Evolutionary conservation across 108 stramenopile genomes (phyloP).

Genomic region (Epipyxis sp.): DNA sequence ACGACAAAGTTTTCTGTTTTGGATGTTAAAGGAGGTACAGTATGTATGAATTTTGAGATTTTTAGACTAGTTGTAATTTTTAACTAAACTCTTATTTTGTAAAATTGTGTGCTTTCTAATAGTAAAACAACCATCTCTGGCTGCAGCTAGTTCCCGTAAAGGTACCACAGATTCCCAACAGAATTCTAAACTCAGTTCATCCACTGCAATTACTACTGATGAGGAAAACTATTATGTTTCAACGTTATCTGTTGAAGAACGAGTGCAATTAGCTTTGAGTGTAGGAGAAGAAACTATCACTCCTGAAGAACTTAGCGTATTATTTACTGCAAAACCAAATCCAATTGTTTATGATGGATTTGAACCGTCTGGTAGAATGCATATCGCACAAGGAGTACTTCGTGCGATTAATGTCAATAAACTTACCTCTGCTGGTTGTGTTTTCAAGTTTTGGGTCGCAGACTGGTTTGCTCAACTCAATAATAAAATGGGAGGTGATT

Average conservation of each 20-base stretch:
- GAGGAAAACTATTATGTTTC: conserved; percentile 40
- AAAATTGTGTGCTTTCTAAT: no score
- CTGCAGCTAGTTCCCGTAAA: no score
- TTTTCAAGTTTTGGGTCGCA: conserved; percentile 99
- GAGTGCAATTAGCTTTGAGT: conserved; percentile 49
- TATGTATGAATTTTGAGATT: no score
- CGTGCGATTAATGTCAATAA: conserved; percentile 96
- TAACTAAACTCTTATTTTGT: no score
- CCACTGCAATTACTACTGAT: background rate
- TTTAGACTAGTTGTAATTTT: no score
- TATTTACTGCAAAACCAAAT: conserved; percentile 49
- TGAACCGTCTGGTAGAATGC: conserved; percentile 98
- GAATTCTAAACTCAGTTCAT: no score
- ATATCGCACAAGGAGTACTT: conserved; percentile 91
- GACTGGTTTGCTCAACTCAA: conserved; percentile 99
- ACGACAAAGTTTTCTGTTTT: background rate
- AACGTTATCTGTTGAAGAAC: conserved; percentile 47
- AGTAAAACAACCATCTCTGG: no score
- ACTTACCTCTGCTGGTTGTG: conserved; percentile 47
- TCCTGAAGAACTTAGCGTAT: conserved; percentile 51
- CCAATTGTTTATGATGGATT: conserved; percentile 90
- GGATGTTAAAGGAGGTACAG: background rate
- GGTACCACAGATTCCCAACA: no score
- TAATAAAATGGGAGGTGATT: conserved; percentile 98
- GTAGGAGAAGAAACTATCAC: conserved; percentile 62